These are phyloP conservation scores for Silene uniflora DNA, from an alignment of 148 eudicot genomes.

Conservation along the genomic window DNA sequence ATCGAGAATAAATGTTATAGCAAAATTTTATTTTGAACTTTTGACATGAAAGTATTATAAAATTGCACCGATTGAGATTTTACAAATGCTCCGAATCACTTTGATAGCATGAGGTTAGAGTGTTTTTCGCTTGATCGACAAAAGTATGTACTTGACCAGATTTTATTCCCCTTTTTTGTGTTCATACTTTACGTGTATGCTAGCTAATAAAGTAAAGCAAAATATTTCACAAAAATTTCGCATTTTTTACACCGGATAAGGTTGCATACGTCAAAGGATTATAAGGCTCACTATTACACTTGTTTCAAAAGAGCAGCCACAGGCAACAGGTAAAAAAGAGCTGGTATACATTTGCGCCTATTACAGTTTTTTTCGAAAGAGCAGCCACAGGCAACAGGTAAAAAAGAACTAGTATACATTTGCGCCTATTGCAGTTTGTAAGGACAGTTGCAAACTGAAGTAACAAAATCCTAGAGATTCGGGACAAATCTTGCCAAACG, in stretches of 20 bases:
- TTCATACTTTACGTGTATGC: too few relatives aligned
- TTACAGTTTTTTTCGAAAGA: neutral
- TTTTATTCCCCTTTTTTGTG: too few relatives aligned
- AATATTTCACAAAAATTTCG: neutral
- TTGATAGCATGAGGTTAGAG: too few relatives aligned
- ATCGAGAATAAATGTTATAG: neutral
- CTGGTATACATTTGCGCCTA: neutral
- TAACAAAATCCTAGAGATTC: neutral
- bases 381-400: neutral
- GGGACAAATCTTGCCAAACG: neutral
- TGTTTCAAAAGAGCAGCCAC: neutral
- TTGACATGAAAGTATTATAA: neutral
- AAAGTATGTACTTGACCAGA: too few relatives aligned
- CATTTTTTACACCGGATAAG: neutral
- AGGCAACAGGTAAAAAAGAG: neutral
- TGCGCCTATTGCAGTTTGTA: neutral
- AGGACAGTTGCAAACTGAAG: conserved; percentile 7
- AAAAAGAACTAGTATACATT: neutral
- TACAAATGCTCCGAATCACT: neutral
- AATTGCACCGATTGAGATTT: neutral
- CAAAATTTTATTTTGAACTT: too few relatives aligned
- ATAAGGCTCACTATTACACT: neutral
- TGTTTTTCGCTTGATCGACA: too few relatives aligned
- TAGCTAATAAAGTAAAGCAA: too few relatives aligned
- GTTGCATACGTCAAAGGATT: neutral